phyloP scores from a whole-genome alignment of 257 asterid genomes.

The Nyctanthes arbortristis region DNA sequence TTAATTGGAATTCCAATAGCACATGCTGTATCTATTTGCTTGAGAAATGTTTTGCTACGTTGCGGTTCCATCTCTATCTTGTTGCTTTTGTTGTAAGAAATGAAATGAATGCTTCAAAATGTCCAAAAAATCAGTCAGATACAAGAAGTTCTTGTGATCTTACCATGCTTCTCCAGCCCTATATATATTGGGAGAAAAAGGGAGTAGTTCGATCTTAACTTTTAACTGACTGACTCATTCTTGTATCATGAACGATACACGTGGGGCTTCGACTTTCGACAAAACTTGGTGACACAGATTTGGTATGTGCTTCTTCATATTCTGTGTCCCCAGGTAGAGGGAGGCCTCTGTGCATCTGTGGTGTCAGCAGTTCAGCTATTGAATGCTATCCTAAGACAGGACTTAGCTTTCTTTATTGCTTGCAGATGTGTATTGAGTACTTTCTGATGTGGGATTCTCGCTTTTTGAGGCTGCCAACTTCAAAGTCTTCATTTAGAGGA shows the following conservation, averaged over 20 bases:
- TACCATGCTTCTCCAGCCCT: neutral
- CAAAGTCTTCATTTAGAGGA: too few relatives aligned
- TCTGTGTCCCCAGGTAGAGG: neutral
- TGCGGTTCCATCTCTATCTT: conserved; percentile 23
- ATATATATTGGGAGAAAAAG: neutral
- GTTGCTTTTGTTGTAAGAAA: neutral
- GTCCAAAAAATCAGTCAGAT: neutral
- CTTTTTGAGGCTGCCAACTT: too few relatives aligned
- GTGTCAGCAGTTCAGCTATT: neutral
- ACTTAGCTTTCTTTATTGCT: neutral
- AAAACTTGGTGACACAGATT: too few relatives aligned
- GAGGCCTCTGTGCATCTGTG: neutral
- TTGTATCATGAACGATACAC: neutral
- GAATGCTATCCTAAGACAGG: neutral
- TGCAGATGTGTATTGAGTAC: neutral
- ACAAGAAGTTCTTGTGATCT: neutral
- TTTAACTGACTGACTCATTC: neutral
- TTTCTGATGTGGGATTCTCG: neutral
- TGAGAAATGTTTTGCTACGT: conserved; percentile 19
- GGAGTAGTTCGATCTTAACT: neutral
- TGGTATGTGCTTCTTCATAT: neutral
- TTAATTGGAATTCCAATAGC: conserved; percentile 39
- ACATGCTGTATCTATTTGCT: conserved; percentile 26
- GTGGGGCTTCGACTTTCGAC: too few relatives aligned
- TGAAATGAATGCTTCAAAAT: neutral